Base-by-base conservation (phyloP, 371 early-diverging fungal genomes). In the Encephalitozoon hellem region DNA sequence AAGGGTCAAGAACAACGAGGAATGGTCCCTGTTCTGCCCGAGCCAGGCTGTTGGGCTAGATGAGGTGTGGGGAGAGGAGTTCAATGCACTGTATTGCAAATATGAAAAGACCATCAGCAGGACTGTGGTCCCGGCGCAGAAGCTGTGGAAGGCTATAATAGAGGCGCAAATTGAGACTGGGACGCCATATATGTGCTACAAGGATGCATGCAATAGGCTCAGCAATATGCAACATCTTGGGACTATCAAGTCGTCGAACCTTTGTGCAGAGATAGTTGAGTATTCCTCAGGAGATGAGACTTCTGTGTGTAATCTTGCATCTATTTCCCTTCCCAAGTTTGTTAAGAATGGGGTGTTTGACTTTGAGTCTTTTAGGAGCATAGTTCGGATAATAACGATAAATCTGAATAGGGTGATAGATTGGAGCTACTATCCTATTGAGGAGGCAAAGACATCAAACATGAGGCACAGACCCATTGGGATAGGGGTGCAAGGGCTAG, bases 91-190 rank as follows among this genome's bases (percentile, higher is more conserved):
- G 26, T 98, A 96, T 82, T 81, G 78, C n/a, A 84, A 87, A 69
- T 97, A 96, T 84, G 99, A 97, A 82, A 89, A 89, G 83, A 89
- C 89, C 12, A 87, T 95, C 77, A 90, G 91, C 81, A 68, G 77
- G 65, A 70, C 39, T 2, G 80, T 80, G 4, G 67, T 82, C n/a
- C 59, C 71, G 41, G 99, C 99, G 38, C 95, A 95, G 83, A 94
- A 95, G 87, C 88, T 98, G 30, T 98, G 97, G 97, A 93, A 90
- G 82, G 93, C 95, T 5, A 95, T 98, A 71, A 78, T 98, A 47
- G 95, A 95, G 70, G 86, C 95, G 2, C 96, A 98, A 86, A 93
- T 93, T 43, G 99, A 98, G 86, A 98, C 97, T 11, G 99, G 97
- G 32, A 94, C 91, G 49, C 99, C 97, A 0, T 97, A 92, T 86